These are phyloP conservation scores for Acanthamoeba culbertsoni DNA, from an alignment of 208 protist genomes.

Conservation along the genomic window DNA sequence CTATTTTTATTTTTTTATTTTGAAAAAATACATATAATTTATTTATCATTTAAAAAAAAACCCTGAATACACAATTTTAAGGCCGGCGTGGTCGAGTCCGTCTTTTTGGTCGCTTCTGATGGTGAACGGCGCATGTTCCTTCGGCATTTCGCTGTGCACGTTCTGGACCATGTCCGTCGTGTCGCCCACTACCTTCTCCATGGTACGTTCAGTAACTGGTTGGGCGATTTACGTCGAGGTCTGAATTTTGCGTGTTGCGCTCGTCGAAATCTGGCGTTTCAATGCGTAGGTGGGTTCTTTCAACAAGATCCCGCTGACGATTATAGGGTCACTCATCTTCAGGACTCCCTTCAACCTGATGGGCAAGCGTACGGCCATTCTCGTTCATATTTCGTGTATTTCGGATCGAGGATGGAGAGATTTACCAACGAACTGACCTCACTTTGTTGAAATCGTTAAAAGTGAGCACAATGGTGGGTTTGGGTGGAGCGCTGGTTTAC, in stretches of 20 bases:
- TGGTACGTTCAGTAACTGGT: too few relatives aligned
- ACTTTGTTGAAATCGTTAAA: neutral
- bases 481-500: slow-evolving; percentile 20
- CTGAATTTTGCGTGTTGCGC: neutral
- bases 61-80: neutral
- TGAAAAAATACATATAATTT: neutral
- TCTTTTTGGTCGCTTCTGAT: neutral
- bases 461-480: neutral
- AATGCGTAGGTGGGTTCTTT: neutral
- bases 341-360: neutral
- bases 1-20: neutral
- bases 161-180: slow-evolving; percentile 6
- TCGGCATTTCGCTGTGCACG: neutral
- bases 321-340: neutral
- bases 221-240: too few relatives aligned
- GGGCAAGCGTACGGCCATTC: neutral
- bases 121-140: neutral
- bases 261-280: neutral
- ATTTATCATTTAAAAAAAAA: neutral
- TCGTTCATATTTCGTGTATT: neutral
- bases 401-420: too few relatives aligned
- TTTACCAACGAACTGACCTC: neutral
- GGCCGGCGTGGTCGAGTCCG: neutral
- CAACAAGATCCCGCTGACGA: slow-evolving; percentile 47
- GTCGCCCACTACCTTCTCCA: slow-evolving; percentile 8